Percentiles rank a stretch among this genome's conserved stretches.
These are phyloP conservation scores for Arthroderma sp. DNA, from an alignment of 2,329 filamentous ascomycete genomes.

Conservation along the genomic window DNA sequence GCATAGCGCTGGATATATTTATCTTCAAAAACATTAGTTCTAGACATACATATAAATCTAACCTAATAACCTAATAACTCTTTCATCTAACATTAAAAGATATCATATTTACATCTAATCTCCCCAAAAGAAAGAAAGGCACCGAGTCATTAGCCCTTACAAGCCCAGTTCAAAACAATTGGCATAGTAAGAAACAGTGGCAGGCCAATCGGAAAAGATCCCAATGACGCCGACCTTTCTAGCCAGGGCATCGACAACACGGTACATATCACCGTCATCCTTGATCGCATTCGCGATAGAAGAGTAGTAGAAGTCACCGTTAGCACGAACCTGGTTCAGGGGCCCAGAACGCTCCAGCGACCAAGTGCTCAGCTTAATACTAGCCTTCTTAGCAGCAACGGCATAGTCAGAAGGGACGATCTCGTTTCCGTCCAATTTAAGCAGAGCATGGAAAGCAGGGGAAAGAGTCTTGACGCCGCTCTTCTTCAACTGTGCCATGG, in stretches of 20 bases:
- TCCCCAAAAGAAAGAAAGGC: neutral
- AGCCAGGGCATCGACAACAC: conserved; percentile 52
- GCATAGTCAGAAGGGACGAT: conserved; percentile 51
- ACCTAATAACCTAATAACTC: too few relatives aligned
- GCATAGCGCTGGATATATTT: neutral
- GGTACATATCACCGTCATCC: conserved; percentile 55
- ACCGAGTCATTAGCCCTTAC: too few relatives aligned
- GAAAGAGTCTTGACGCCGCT: conserved; percentile 52
- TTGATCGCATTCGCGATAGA: conserved; percentile 44
- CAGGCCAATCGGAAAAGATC: conserved; percentile 59
- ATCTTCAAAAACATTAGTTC: neutral
- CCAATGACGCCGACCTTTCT: conserved; percentile 48
- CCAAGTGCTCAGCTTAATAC: conserved; percentile 57
- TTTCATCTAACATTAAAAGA: too few relatives aligned
- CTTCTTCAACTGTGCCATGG: conserved; percentile 44
- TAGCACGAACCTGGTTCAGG: conserved; percentile 39
- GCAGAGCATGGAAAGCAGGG: conserved; percentile 52
- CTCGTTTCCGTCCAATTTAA: conserved; percentile 40
- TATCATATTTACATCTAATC: too few relatives aligned
- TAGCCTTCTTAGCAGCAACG: conserved; percentile 46
- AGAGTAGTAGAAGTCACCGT: conserved; percentile 43
- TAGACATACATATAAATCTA: too few relatives aligned
- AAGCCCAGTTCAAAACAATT: conserved; percentile 47
- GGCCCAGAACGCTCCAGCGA: conserved; percentile 55
- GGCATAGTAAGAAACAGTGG: conserved; percentile 58